Conservation (phyloP, 208 protist species). For the Crithidia expoeki region DNA sequence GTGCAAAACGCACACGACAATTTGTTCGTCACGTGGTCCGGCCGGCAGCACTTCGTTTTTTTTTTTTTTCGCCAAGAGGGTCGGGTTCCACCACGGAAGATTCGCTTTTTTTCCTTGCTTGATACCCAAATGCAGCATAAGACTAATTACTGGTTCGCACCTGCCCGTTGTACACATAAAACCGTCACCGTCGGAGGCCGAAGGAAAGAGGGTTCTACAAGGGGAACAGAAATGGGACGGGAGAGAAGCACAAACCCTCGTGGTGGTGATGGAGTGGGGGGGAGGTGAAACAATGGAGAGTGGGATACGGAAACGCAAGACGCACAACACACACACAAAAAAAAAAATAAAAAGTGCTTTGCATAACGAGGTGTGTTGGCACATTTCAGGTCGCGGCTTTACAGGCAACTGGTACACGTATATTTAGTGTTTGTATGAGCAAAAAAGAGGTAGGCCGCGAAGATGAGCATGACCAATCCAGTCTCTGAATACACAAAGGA, state of each 20-base stretch:
- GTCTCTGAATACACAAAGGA: too few species aligned
- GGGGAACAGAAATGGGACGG: background rate
- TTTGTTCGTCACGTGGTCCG: too few species aligned
- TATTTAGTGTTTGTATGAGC: too few species aligned
- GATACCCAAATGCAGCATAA: too few species aligned
- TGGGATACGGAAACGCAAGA: background rate
- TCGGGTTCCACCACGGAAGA: too few species aligned
- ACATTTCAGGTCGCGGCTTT: background rate
- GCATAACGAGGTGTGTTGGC: background rate
- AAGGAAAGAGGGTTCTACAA: background rate
- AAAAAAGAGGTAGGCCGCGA: too few species aligned
- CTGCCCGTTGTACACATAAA: background rate
- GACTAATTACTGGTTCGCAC: too few species aligned
- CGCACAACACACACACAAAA: background rate
- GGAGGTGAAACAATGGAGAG: background rate
- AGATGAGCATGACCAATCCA: too few species aligned
- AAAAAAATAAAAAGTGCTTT: background rate
- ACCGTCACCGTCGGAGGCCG: background rate
- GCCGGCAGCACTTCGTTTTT: too few species aligned
- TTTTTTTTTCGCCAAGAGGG: too few species aligned
- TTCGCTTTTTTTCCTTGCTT: too few species aligned
- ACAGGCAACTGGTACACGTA: background rate
- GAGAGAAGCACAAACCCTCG: background rate
- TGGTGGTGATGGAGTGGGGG: background rate
- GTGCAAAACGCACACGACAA: too few species aligned